Conservation (phyloP, 331 rosid genomes). For the Prunus yedoensis region DNA sequence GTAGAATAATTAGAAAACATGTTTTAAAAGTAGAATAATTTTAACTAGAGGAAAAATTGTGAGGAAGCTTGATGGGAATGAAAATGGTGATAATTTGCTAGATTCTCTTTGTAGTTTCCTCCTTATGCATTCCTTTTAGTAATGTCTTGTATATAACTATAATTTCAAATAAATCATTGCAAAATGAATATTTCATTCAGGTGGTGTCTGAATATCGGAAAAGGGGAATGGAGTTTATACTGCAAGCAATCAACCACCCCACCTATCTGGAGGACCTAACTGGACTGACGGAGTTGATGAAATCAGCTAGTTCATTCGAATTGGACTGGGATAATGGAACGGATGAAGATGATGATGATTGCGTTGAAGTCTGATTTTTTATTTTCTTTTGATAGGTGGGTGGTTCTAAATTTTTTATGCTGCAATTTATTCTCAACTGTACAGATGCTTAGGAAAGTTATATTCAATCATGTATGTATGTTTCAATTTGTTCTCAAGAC, state of each 20-base stretch:
- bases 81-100: not conserved
- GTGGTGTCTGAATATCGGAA: constrained; percentile 70
- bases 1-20: not conserved
- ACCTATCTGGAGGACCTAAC: constrained; percentile 86
- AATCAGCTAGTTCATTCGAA: constrained; percentile 53
- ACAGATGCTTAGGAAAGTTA: constrained; percentile 27
- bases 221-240: constrained; percentile 62
- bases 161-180: not conserved
- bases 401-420: not conserved
- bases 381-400: too few species aligned
- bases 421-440: constrained; percentile 29
- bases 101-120: too few species aligned
- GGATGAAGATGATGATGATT: constrained; percentile 49
- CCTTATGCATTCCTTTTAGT: not conserved
- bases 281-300: constrained; percentile 85
- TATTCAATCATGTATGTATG: constrained; percentile 7
- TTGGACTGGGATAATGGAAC: constrained; percentile 62
- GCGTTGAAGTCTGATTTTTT: constrained; percentile 52
- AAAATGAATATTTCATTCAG: constrained; percentile 33
- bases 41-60: too few species aligned
- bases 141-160: too few species aligned
- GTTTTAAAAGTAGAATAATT: too few species aligned
- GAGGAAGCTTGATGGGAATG: not conserved
- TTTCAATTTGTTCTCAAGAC: not conserved
- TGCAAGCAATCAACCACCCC: constrained; percentile 85